Evolutionary conservation across 2,329 filamentous ascomycete species (phyloP).

Genomic region (Fusarium falciforme): DNA sequence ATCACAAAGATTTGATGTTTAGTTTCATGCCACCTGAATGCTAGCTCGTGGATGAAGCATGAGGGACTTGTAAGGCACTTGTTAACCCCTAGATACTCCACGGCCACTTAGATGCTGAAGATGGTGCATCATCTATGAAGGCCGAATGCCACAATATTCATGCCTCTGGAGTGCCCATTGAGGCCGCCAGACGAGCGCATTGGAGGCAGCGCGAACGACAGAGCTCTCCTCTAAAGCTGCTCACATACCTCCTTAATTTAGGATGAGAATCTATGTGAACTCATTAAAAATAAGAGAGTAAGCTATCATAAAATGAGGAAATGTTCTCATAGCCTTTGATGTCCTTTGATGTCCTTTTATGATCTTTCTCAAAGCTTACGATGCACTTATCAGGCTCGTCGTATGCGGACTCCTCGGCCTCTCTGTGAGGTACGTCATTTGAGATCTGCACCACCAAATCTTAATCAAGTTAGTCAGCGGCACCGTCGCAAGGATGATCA

Average conservation of each 20-base stretch:
- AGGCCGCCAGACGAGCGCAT: background rate
- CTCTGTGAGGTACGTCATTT: background rate
- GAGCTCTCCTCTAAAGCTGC: background rate
- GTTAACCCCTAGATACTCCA: background rate
- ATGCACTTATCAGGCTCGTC: background rate
- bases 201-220: background rate
- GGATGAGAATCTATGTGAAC: background rate
- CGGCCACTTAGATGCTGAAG: background rate
- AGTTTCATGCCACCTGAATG: background rate
- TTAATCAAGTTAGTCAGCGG: background rate
- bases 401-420: background rate
- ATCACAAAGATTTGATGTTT: background rate
- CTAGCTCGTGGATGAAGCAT: background rate
- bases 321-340: background rate
- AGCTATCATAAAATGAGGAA: background rate
- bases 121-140: background rate
- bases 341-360: background rate
- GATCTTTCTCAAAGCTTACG: background rate
- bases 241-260: background rate
- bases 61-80: background rate
- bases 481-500: slow-evolving; percentile 23
- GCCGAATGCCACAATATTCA: background rate
- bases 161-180: background rate
- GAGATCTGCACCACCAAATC: background rate
- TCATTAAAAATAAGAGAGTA: background rate